Base-by-base conservation (phyloP, 2,329 filamentous ascomycete genomes). In the Diaporthe amygdali region DNA sequence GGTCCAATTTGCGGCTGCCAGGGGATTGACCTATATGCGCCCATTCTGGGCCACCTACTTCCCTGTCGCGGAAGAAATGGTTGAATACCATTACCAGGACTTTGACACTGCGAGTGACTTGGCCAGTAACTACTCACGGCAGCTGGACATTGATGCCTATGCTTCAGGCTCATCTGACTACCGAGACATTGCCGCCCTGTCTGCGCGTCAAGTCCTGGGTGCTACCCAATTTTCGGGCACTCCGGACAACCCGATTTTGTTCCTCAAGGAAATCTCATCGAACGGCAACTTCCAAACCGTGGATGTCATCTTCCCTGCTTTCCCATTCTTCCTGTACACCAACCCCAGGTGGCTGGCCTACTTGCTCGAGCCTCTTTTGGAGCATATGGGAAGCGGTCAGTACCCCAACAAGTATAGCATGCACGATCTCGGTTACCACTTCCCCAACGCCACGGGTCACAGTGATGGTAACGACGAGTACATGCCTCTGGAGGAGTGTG, bases 201-300 rank as follows among this genome's bases (percentile, higher is more conserved):
- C 92, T 70, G 93, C 94, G 63, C 90, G 94, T 55, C 94, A 97
- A 78, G 92, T 94, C 17, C 86, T 96, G 78, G 94, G 94, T 8
- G 94, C 92, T 1, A 94, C 92, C 5, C 91, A 90, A 74, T 94
- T 95, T 82, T 88, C 92, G 8, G 89, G 93, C 52, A 93, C 93
- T 25, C 88, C 92, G 1, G 88, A 94, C 4, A 86, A 90, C 73
- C 92, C 93, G 0, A 87, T 96, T 51, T 80, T 96, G 27, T 96
- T 96, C 81, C 82, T 96, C 72, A 96, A 96, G 78, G 94, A 96
- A 79, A 96, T 96, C 69, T 94, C 93, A 1, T 95, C 92, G 2
- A 93, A 96, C 76, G 94, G 94, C 5, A 96, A 97, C 77, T 91
- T 91, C 80, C 94, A 96, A 78, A 96, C 94, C 0, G 92, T 96